Evolutionary conservation across 108 stramenopile genomes (phyloP), one percentile per base, ranked within the genome.

Genomic region (Parmales sp.): DNA sequence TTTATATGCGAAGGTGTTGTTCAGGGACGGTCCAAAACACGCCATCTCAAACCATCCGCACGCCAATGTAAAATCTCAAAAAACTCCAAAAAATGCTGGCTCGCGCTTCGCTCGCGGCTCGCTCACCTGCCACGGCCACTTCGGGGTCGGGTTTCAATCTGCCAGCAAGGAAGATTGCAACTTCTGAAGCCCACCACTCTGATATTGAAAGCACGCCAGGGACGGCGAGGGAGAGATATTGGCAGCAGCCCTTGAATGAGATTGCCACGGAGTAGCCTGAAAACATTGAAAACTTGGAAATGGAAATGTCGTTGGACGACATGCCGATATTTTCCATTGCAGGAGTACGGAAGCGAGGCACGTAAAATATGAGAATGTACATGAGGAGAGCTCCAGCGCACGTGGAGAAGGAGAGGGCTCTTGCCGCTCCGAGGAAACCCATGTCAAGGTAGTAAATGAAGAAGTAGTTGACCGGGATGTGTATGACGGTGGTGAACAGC

Each of bases 151-250:
- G 86, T 0, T 13, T 16, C 28, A 86, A 66, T 19, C 73, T 65
- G 0, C 86, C 86, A 22, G 83, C 70, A 25, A 87, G 63, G 68
- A 87, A 87, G 37, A 87, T 83, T 3, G 73, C 69, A 13, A 72
- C 51, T 79, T 87, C 86, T 0, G 72, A 75, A 13, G 86, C 83
- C 83, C 86, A 87, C 86, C 83, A 84, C 72, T 84, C 86, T 1
- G 80, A 76, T 37, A 87, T 84, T 48, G 20, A 50, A 7, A 88
- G 49, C 2, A 88, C 74, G 19, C 86, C 86, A n/a, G 86, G 86
- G 9, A 88, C n/a, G 0, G 83, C 86, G 8, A 88, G 63, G 2
- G 31, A 60, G 2, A 84, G 45, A 69, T 88, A 88, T 51, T 83
- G 19, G 37, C 74, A 66, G 18, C 82, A 83, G 19, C 18, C 26